Conservation (phyloP, 73 alveolate species). For the Paramecium caudatum region DNA sequence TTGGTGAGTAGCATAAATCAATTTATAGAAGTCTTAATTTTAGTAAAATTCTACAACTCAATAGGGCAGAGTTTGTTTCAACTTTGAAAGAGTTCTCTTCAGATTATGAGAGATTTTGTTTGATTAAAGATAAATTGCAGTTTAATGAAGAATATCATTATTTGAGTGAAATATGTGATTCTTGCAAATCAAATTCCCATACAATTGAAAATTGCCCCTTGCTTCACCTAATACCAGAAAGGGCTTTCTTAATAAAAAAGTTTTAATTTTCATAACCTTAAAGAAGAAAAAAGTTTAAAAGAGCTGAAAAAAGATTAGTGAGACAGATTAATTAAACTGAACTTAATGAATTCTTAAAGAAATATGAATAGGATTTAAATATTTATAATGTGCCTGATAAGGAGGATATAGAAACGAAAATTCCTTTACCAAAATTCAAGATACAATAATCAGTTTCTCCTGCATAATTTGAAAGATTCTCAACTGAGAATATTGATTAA, state of each 20-base stretch:
- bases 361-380: no score
- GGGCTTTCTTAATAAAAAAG: constrained; percentile 26
- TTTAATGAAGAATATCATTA: not conserved
- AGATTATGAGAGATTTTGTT: constrained; percentile 50
- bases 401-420: no score
- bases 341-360: no score
- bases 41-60: not conserved
- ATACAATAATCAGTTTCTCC: no score
- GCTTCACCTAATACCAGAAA: constrained; percentile 61
- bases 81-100: not conserved
- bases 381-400: no score
- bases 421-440: no score
- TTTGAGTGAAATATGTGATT: not conserved
- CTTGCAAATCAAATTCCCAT: constrained; percentile 41
- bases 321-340: no score
- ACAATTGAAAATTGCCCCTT: constrained; percentile 37
- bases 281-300: constrained; percentile 3
- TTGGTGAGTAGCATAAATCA: not conserved
- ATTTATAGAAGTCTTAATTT: constrained; percentile 12
- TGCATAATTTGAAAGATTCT: no score
- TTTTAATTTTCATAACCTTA: not conserved
- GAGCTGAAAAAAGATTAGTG: no score
- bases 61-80: not conserved
- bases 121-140: not conserved
- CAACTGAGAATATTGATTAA: no score